Conservation (phyloP, 2,329 filamentous ascomycete species). For the Alternaria panax region DNA sequence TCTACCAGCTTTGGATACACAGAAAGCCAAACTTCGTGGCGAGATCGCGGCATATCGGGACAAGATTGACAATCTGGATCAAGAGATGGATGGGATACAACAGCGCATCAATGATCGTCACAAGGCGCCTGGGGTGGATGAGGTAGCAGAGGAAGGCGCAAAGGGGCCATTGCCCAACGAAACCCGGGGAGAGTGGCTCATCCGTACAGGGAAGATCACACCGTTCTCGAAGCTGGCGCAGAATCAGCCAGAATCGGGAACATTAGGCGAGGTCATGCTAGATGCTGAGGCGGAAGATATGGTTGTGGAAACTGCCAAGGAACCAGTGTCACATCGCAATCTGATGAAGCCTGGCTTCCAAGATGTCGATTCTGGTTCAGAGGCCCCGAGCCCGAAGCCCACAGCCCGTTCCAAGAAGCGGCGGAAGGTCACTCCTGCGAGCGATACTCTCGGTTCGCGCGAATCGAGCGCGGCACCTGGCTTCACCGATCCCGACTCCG, state of each 20-base stretch:
- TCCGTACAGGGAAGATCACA: slow-evolving; percentile 96
- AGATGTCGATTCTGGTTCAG: slow-evolving; percentile 38
- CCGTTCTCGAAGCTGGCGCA: slow-evolving; percentile 84
- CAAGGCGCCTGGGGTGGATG: slow-evolving; percentile 58
- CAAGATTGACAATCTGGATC: slow-evolving; percentile 69
- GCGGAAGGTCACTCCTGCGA: slow-evolving; percentile 35
- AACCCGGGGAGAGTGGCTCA: slow-evolving; percentile 85
- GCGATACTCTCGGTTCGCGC: slow-evolving; percentile 19
- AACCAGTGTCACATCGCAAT: slow-evolving; percentile 57
- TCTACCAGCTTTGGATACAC: slow-evolving; percentile 61
- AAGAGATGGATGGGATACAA: slow-evolving; percentile 81
- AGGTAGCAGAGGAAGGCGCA: slow-evolving; percentile 54
- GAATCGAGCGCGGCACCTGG: slow-evolving; percentile 28
- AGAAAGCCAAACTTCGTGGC: slow-evolving; percentile 66
- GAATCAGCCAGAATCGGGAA: slow-evolving; percentile 69
- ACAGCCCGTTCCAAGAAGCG: slow-evolving; percentile 50
- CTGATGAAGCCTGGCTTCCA: slow-evolving; percentile 58
- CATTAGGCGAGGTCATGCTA: slow-evolving; percentile 77
- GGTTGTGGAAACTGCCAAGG: slow-evolving; percentile 54
- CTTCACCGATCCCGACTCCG: slow-evolving; percentile 46
- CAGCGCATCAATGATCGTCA: slow-evolving; percentile 80
- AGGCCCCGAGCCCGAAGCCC: slow-evolving; percentile 40
- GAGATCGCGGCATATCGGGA: slow-evolving; percentile 72
- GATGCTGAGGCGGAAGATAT: slow-evolving; percentile 78
- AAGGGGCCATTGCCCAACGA: slow-evolving; percentile 76